Evolutionary conservation across 345 rosid genomes (phyloP).

Genomic region (Schrenkiella parvula): DNA sequence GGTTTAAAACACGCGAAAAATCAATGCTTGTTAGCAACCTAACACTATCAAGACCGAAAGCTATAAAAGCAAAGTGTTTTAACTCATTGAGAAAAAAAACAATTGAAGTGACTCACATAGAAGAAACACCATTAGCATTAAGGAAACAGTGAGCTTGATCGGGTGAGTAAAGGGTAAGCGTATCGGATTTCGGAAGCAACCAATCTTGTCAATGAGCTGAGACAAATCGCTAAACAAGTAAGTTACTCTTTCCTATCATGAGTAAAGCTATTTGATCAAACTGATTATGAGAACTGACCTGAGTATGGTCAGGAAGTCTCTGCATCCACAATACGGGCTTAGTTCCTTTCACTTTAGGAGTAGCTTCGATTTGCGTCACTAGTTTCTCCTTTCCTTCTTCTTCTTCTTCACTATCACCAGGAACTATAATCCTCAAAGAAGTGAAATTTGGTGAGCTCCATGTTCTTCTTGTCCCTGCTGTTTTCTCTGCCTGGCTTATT

Average conservation of each 20-base stretch:
- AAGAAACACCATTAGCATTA: constrained; percentile 68
- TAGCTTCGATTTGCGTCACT: constrained; percentile 43
- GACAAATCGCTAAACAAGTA: constrained; percentile 1
- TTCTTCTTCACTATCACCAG: constrained; percentile 38
- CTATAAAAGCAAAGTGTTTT: too few species aligned
- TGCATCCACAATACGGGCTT: constrained; percentile 50
- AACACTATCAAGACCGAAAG: not conserved
- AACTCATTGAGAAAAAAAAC: not conserved
- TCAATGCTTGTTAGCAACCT: not conserved
- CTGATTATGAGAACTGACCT: constrained; percentile 39
- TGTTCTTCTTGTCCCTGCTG: constrained; percentile 45
- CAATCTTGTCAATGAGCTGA: constrained; percentile 42
- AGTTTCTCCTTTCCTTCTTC: constrained; percentile 27
- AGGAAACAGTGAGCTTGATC: constrained; percentile 57
- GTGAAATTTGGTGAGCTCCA: constrained; percentile 61
- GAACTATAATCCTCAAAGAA: constrained; percentile 56
- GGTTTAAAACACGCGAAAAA: constrained; percentile 5
- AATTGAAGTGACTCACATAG: constrained; percentile 50
- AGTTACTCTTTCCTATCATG: not conserved
- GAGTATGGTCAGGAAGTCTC: constrained; percentile 40
- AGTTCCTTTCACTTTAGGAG: constrained; percentile 68
- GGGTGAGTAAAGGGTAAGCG: constrained; percentile 39
- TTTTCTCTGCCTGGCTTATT: constrained; percentile 36
- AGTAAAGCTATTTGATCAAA: constrained; percentile 6
- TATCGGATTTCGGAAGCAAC: constrained; percentile 48